Base-by-base conservation (phyloP, 2,329 filamentous ascomycete species). In the Triangularia verruculosa region DNA sequence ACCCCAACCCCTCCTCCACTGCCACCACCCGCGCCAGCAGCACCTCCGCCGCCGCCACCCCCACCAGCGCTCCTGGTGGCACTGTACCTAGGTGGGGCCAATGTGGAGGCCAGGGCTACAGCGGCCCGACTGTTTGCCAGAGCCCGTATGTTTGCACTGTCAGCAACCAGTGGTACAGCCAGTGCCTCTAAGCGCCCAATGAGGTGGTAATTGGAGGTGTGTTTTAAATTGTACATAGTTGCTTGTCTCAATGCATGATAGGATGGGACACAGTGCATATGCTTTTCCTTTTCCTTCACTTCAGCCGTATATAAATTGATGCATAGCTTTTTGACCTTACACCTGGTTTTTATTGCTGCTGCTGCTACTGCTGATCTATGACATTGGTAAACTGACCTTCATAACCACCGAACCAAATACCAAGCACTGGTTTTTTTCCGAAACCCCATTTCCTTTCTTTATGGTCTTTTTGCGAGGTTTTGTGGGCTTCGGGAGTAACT, bases 151-250 rank as follows among this genome's bases (percentile, higher is more conserved):
- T 66, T 27, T 78, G 76, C 70, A 73, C 71, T 27, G 66, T 67
- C 53, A 61, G 66, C 64, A 78, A 74, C 69, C 63, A 66, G n/a
- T 78, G 72, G 64, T 78, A 78, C 65, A 74, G 67, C 28, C 75
- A 77, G 70, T 76, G 74, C 69, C 68, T 74, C 68, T 76, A 72
- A 72, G 39, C 24, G 53, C n/a, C 13, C 20, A 13, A 43, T 9
- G 22, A 51, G 24, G 25, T 47, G 34, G 32, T 24, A 27, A 17
- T 59, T 24, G 34, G 51, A 28, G 20, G 17, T 47, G 47, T 54
- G 51, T 28, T 9, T 20, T 47, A 22, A 51, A 34, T 39, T 59
- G 57, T 59, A 59, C 39, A 59, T 59, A 59, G 57, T 51, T 59
- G 28, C 24, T 59, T 59, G 39, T 39, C 17, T 47, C 39, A 39